Conservation (phyloP, 1,139 yeast species). For the Protomyces pachydermus region DNA sequence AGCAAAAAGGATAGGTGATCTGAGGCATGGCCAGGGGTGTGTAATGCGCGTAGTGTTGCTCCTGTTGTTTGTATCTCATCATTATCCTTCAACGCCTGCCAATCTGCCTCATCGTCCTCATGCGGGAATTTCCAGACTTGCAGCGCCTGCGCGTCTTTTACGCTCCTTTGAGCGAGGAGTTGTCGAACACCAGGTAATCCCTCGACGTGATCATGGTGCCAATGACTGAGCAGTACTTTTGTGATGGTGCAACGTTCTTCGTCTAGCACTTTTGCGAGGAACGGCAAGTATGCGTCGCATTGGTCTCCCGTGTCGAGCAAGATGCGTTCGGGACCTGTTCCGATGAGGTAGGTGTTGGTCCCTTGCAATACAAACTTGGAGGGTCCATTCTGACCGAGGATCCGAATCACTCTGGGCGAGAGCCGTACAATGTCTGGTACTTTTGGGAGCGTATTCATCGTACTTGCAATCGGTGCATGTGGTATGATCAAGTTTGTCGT, state of each 20-base stretch:
- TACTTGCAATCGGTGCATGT: neutral
- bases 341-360: constrained; percentile 44
- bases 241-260: constrained; percentile 36
- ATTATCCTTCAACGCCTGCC: constrained; percentile 23
- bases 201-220: constrained; percentile 43
- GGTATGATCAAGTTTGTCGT: neutral
- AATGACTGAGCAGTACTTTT: constrained; percentile 41
- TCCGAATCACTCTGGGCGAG: constrained; percentile 41
- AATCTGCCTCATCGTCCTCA: constrained; percentile 26
- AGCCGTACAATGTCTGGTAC: constrained; percentile 38
- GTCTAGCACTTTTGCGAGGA: constrained; percentile 35
- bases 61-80: constrained; percentile 36
- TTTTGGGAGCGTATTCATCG: constrained; percentile 10
- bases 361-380: constrained; percentile 41
- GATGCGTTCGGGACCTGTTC: constrained; percentile 39
- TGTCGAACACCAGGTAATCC: constrained; percentile 36
- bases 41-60: constrained; percentile 38
- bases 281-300: constrained; percentile 35
- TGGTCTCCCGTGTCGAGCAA: constrained; percentile 44
- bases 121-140: constrained; percentile 30
- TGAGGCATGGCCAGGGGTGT: constrained; percentile 43
- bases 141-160: neutral
- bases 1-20: constrained; percentile 42
- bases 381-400: constrained; percentile 42
- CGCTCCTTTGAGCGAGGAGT: neutral